These are phyloP conservation scores for Medicago truncatula DNA, from an alignment of 306 rosid genomes.

Conservation along the genomic window MtrunA17r5.0-ANR NC_053048.1:43046001-43046500, in stretches of 20 bases:
- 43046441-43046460: background rate
- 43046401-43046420: background rate
- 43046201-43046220: background rate
- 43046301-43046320: background rate
- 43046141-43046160: slow-evolving; percentile 80
- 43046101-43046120: slow-evolving; percentile 45
- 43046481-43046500: too few species aligned
- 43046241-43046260: background rate
- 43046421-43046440: background rate
- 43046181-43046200: slow-evolving; percentile 43
- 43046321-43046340: background rate
- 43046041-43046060: slow-evolving; percentile 4
- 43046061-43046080: slow-evolving; percentile 11
- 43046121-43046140: slow-evolving; percentile 45
- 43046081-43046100: background rate
- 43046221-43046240: slow-evolving; percentile 24
- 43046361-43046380: background rate
- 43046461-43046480: background rate
- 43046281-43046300: slow-evolving; percentile 5
- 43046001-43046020: background rate
- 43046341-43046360: slow-evolving; percentile 6
- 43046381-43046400: background rate
- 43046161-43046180: slow-evolving; percentile 58
- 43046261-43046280: slow-evolving; percentile 16
- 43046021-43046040: background rate